Evolutionary conservation across 75 land plant species (phyloP).

Genomic region (Ceratopteris richardii): DNA sequence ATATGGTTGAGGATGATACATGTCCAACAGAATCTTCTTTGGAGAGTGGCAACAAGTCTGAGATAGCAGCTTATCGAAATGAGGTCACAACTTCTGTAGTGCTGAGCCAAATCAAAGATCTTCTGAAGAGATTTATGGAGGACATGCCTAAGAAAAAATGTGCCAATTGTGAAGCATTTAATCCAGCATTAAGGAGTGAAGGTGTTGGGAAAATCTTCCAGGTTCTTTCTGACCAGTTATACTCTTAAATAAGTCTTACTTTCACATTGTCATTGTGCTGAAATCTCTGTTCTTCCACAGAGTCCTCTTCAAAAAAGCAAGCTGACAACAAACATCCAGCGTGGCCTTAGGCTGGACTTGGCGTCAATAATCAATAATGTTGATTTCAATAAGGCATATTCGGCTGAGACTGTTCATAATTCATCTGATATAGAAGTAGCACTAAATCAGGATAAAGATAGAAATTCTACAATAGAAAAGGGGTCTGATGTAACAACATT

Average conservation of each 20-base stretch:
- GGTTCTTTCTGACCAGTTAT: constrained; percentile 32
- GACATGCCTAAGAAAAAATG: constrained; percentile 38
- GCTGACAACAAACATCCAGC: neutral
- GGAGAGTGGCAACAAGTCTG: too few species aligned
- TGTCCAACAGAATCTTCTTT: too few species aligned
- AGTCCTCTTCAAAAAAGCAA: neutral
- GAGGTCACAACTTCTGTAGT: constrained; percentile 52
- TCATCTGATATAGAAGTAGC: too few species aligned
- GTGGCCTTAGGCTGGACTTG: constrained; percentile 2
- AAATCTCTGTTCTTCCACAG: too few species aligned
- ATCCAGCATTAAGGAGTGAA: constrained; percentile 44
- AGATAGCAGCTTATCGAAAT: neutral
- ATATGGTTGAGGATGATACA: neutral
- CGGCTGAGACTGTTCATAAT: too few species aligned
- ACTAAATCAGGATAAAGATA: too few species aligned
- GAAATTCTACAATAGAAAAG: neutral
- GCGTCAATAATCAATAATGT: neutral
- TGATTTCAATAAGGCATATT: neutral
- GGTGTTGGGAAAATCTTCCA: constrained; percentile 71
- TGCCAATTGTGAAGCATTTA: constrained; percentile 37
- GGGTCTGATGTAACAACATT: neutral
- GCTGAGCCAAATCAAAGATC: constrained; percentile 34
- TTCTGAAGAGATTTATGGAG: constrained; percentile 34
- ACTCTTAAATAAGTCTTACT: too few species aligned
- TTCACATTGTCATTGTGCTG: too few species aligned